Evolutionary conservation across 2,329 filamentous ascomycete genomes (phyloP).

Genomic region (Fulvia fulva): DNA sequence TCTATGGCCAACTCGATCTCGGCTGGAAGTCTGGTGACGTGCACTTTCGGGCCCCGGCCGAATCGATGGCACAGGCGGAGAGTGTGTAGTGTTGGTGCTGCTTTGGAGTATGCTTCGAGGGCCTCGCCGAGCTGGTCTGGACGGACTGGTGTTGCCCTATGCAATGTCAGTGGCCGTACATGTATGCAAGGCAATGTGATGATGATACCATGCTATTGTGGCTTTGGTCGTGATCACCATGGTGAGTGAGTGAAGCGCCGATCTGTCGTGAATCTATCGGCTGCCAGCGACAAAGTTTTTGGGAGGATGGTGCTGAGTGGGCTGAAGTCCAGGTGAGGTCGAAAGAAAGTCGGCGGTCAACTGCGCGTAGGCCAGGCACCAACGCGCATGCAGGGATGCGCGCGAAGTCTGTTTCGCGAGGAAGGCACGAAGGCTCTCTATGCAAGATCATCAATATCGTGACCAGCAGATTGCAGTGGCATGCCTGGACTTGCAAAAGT

Average conservation of each 20-base stretch:
- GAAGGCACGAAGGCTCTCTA: neutral
- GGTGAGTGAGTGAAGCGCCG: neutral
- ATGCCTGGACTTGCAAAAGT: neutral
- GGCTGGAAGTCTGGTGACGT: conserved; percentile 21
- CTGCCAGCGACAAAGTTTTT: too few species aligned
- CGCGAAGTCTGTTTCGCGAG: neutral
- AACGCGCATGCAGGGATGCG: neutral
- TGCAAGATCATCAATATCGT: neutral
- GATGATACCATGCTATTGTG: neutral
- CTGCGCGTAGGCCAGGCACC: neutral
- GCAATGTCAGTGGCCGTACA: neutral
- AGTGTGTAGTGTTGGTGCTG: conserved; percentile 6
- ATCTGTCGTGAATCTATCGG: too few species aligned
- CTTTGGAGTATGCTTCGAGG: conserved; percentile 10
- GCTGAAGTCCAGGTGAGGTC: neutral
- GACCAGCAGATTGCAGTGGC: neutral
- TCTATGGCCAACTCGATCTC: conserved; percentile 22
- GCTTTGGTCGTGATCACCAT: neutral
- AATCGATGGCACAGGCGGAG: conserved; percentile 23
- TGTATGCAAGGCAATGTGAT: neutral
- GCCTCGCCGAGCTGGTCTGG: conserved; percentile 14
- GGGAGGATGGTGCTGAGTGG: neutral
- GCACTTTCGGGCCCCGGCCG: conserved; percentile 15
- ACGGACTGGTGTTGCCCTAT: conserved; percentile 16
- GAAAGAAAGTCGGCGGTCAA: neutral